Evolutionary conservation across 2,329 filamentous ascomycete genomes (phyloP).

Genomic region (Aspergillus sp.): DNA sequence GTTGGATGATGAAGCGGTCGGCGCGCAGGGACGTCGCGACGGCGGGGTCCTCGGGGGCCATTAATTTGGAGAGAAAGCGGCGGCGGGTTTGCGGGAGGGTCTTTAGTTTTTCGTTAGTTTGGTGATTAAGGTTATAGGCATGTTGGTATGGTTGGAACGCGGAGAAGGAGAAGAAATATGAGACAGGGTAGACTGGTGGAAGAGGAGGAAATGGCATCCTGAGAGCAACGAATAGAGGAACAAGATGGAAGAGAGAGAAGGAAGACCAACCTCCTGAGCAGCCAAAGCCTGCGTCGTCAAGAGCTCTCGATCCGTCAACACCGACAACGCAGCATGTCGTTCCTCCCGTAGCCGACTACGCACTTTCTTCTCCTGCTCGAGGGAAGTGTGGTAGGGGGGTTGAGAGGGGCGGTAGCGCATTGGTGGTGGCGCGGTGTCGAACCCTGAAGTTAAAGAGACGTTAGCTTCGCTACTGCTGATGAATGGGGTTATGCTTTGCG

Average conservation of each 20-base stretch:
- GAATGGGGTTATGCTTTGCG: no score
- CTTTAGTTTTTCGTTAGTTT: constrained; percentile 16
- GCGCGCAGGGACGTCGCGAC: constrained; percentile 28
- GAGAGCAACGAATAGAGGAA: no score
- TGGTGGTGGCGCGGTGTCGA: neutral
- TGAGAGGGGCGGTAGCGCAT: constrained; percentile 5
- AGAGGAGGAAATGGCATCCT: no score
- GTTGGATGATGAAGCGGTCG: constrained; percentile 27
- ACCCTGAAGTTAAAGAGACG: neutral
- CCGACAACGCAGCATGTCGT: constrained; percentile 37
- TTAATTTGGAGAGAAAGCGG: constrained; percentile 35
- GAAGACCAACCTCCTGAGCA: constrained; percentile 33
- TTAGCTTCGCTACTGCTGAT: neutral
- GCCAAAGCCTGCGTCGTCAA: constrained; percentile 41
- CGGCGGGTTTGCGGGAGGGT: constrained; percentile 41
- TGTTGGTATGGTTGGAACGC: no score
- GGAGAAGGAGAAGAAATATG: no score
- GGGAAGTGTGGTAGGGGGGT: constrained; percentile 14
- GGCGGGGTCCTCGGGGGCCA: constrained; percentile 28
- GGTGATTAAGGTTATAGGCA: no score
- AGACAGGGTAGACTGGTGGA: no score
- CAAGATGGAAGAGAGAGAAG: no score
- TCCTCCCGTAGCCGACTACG: constrained; percentile 32
- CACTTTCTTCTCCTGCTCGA: constrained; percentile 22
- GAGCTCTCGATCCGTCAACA: constrained; percentile 40